Evolutionary conservation across 805 yeast species (phyloP), one percentile per base, ranked within the genome.

Genomic region (Clavispora phyllophila): DNA sequence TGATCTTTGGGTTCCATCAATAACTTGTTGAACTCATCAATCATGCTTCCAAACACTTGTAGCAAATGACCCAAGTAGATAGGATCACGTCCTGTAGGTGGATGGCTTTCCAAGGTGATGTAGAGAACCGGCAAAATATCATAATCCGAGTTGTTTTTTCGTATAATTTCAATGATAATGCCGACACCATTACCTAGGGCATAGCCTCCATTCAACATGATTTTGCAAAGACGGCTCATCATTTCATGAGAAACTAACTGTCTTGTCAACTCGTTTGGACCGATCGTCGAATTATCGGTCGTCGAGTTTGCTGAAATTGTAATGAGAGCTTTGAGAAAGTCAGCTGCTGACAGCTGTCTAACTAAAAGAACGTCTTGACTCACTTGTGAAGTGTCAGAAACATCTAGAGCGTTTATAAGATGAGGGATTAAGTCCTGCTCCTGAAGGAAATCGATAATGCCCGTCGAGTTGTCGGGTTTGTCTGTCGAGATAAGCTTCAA

Each of bases 131-230:
- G 75, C 37, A 70, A 61, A 41, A 68, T 62, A 49, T 70, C 76
- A 47, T 70, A 70, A 49, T 70, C 76, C 15, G 73, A 67, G 47
- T 70, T 70, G 48, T 70, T 70, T 42, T 70, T 70, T 17, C 76
- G 53, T 44, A 70, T 70, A 38, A 70, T 69, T 44, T 70, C 76
- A 42, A 70, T 70, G 36, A 70, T 62, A 39, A 70, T 70, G 3
- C 76, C 76, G n/a, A 70, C 76, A 8, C 74, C 75, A 43, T 69
- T 70, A n/a, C 73, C 70, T 47, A 70, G 60, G 5, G 73, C 72
- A 43, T 68, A 67, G 3, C 74, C 73, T n/a, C 75, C 74, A 40
- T 66, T 62, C 31, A 70, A 57, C 76, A 70, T 70, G 36, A 67
- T 61, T 25, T 56, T 45, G 43, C 74, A 67, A 22, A 70, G 52